Evolutionary conservation across 495 filamentous ascomycete species (phyloP), one percentile per base, ranked within the genome.

Genomic region (Elaphomyces granulatus): DNA sequence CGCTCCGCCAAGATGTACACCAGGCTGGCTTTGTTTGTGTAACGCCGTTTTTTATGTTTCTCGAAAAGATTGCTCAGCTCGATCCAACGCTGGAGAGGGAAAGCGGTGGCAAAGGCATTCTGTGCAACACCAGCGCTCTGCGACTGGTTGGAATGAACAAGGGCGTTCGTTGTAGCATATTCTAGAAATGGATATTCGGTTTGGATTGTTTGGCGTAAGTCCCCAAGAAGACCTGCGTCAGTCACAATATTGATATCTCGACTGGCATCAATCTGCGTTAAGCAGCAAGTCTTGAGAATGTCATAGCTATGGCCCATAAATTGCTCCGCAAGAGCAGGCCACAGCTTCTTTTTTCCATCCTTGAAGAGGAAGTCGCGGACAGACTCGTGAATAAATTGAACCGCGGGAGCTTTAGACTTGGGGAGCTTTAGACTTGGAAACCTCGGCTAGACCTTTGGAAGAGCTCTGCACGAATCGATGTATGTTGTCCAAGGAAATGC

Each of bases 321-420:
- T 59, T 46, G 0, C 21, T 8, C 14, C 37, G n/a, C 45, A 34
- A 59, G 33, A 0, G 55, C 52, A 12, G 54, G 51, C 59, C 52
- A 65, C 3, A 70, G 3, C 15, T 53, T 41, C 9, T 46, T 23
- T 0, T 68, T 31, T 0, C 68, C 66, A 14, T 52, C 47, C 42
- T 61, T 58, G 7, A 66, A 8, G 4, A 70, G 50, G 18, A 60
- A 67, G 35, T 66, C 62, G 8, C 54, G 49, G 2, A 68, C 66
- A 1, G 64, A 67, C 46, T 69, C 63, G 41, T 71, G 64, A 32
- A 71, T 69, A 41, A 71, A 71, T 43, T 71, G 64, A 23, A 67
- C 56, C 1, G 35, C 51, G 20, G 44, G 39, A 2, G 14, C 19
- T 0, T 42, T 36, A 0, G 58, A 50, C 26, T 42, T 51, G 0